Conservation (phyloP, 768 basidiomycete genomes). For the Tylopilus rubrobrunneus region DNA sequence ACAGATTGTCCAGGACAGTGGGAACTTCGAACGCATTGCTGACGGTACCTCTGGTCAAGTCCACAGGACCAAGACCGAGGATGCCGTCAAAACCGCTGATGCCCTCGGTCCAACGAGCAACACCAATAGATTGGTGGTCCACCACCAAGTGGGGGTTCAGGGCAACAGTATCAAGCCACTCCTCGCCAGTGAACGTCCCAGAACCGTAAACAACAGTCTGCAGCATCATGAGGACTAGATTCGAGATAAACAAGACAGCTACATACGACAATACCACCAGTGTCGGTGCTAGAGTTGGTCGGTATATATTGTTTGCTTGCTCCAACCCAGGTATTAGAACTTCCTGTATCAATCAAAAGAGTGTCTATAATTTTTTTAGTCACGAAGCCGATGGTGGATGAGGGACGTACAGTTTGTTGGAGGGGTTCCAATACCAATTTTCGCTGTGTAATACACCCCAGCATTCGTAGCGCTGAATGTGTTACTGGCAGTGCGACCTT, state of each 20-base stretch:
- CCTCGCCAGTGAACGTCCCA: constrained; percentile 6
- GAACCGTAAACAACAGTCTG: constrained; percentile 1
- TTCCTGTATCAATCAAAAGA: constrained; percentile 32
- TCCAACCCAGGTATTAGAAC: constrained; percentile 32
- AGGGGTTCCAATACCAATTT: constrained; percentile 29
- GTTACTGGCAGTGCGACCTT: too few relatives aligned
- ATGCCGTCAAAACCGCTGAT: constrained; percentile 40
- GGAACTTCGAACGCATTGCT: constrained; percentile 17
- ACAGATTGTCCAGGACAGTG: constrained; percentile 37
- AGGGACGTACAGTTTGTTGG: constrained; percentile 23
- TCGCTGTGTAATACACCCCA: constrained; percentile 25
- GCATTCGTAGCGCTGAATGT: constrained; percentile 18
- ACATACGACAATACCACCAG: constrained; percentile 23
- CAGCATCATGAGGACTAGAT: background rate
- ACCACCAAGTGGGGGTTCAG: constrained; percentile 6
- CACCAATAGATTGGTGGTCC: constrained; percentile 33
- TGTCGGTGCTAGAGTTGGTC: constrained; percentile 17
- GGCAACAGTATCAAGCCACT: constrained; percentile 14
- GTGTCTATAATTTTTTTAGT: constrained; percentile 13
- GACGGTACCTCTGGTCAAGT: constrained; percentile 29
- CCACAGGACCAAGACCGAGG: constrained; percentile 35
- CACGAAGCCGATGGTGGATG: too few relatives aligned
- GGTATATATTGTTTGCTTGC: constrained; percentile 17
- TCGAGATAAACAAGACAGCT: background rate
- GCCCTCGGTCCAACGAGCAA: constrained; percentile 26